Evolutionary conservation across 495 filamentous ascomycete genomes (phyloP).

Genomic region (Penicillium tannophilum): DNA sequence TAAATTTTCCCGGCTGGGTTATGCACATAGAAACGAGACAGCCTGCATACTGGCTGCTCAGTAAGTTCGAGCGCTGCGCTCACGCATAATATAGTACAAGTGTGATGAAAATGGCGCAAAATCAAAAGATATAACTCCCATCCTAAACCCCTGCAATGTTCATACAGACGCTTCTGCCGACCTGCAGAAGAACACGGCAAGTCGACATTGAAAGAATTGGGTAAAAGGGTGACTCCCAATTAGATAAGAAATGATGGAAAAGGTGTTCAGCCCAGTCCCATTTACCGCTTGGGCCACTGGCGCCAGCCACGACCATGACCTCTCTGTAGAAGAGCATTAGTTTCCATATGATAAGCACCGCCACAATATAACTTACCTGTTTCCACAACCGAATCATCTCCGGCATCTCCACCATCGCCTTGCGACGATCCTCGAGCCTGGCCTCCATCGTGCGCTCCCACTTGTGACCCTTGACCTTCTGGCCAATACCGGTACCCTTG

Average conservation of each 20-base stretch:
- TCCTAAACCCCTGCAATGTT: constrained; percentile 36
- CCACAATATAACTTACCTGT: constrained; percentile 60
- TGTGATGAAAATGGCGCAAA: constrained; percentile 20
- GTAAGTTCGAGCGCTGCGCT: neutral
- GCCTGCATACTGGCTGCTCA: neutral
- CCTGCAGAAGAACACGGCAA: constrained; percentile 21
- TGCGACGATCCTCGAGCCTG: constrained; percentile 81
- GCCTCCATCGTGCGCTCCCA: constrained; percentile 86
- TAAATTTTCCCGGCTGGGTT: neutral
- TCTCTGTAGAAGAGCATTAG: constrained; percentile 55
- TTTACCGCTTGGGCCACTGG: constrained; percentile 73
- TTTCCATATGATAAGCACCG: neutral
- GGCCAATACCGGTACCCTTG: constrained; percentile 89
- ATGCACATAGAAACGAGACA: constrained; percentile 5
- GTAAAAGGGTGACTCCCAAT: constrained; percentile 7
- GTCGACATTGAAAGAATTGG: constrained; percentile 33
- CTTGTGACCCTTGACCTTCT: constrained; percentile 90
- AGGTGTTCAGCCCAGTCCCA: constrained; percentile 10
- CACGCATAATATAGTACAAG: constrained; percentile 23
- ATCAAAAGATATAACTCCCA: constrained; percentile 32
- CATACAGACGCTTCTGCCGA: constrained; percentile 27
- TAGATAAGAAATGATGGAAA: constrained; percentile 6
- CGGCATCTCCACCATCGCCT: constrained; percentile 94
- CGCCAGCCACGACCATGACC: constrained; percentile 89
- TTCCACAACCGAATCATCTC: constrained; percentile 89